A percentile compares a stretch with the other conserved stretches of the same genome.
phyloP scores from a whole-genome alignment of 2,329 filamentous ascomycete species.

The Fusarium duplospermum region DNA sequence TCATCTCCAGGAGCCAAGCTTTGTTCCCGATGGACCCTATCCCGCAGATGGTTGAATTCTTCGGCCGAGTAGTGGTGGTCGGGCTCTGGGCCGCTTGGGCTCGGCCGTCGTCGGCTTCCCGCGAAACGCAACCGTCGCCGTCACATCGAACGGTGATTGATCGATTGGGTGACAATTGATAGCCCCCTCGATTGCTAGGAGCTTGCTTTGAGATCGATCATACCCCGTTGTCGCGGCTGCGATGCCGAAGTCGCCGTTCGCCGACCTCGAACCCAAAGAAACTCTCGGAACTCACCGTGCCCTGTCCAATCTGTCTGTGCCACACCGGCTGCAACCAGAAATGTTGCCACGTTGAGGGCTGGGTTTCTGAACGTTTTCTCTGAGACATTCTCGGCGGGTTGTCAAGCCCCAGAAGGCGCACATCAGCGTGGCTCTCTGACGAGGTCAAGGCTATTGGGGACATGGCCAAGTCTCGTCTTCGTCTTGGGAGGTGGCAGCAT shows the following conservation, averaged over 20 bases:
- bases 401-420: constrained; percentile 18
- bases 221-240: not conserved
- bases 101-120: constrained; percentile 31
- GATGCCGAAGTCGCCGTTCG: constrained; percentile 8
- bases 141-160: not conserved
- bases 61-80: constrained; percentile 33
- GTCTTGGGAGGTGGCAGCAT: constrained; percentile 12
- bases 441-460: constrained; percentile 20
- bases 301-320: constrained; percentile 15
- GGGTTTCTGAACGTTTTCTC: constrained; percentile 11
- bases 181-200: not conserved
- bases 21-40: constrained; percentile 16
- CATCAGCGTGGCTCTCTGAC: constrained; percentile 20
- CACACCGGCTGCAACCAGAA: constrained; percentile 22
- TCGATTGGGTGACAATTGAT: constrained; percentile 2
- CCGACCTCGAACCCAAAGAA: not conserved
- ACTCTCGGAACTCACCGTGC: constrained; percentile 21
- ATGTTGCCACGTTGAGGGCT: constrained; percentile 29
- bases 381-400: constrained; percentile 1
- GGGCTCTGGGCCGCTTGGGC: constrained; percentile 20
- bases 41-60: constrained; percentile 9
- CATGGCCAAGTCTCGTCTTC: constrained; percentile 18
- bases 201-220: constrained; percentile 12
- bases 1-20: constrained; percentile 13
- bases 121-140: constrained; percentile 12